Conservation (phyloP, 306 rosid genomes). For the Pterocarpus macrocarpus region DNA sequence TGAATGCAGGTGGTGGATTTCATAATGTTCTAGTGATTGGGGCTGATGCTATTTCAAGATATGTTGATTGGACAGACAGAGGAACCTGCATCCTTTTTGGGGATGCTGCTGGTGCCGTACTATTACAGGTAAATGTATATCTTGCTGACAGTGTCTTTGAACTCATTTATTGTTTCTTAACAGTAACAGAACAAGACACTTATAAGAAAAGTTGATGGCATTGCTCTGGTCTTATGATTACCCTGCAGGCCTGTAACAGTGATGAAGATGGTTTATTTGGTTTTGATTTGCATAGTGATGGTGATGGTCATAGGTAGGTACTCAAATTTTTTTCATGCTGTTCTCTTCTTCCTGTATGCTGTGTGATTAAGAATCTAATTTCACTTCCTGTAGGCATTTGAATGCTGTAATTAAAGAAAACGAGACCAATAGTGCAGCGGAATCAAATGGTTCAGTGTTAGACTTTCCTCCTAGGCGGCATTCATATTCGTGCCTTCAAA, state of each 20-base stretch:
- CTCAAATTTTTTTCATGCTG: background rate
- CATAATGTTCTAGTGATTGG: slow-evolving; percentile 89
- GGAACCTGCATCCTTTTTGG: slow-evolving; percentile 95
- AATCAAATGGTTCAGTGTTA: slow-evolving; percentile 74
- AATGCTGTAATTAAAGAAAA: slow-evolving; percentile 65
- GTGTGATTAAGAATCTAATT: slow-evolving; percentile 41
- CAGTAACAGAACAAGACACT: slow-evolving; percentile 24
- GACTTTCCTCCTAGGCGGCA: slow-evolving; percentile 65
- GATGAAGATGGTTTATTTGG: slow-evolving; percentile 91
- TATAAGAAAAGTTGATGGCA: background rate
- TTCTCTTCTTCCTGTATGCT: slow-evolving; percentile 37
- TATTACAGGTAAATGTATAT: slow-evolving; percentile 76
- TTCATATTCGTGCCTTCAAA: slow-evolving; percentile 85
- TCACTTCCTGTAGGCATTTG: slow-evolving; percentile 76
- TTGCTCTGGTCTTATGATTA: slow-evolving; percentile 40
- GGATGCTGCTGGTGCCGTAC: slow-evolving; percentile 97
- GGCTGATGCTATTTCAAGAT: slow-evolving; percentile 94
- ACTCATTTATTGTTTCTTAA: slow-evolving; percentile 13
- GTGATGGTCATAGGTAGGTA: slow-evolving; percentile 79
- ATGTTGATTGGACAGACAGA: slow-evolving; percentile 96
- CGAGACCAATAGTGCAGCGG: slow-evolving; percentile 60
- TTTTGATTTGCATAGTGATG: slow-evolving; percentile 93
- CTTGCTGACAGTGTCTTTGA: slow-evolving; percentile 18
- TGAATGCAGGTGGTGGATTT: slow-evolving; percentile 85
- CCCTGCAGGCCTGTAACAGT: slow-evolving; percentile 75